A percentile compares a stretch with the other conserved stretches of the same genome.
phyloP scores from a whole-genome alignment of 306 rosid genomes.

The Malus domestica region ASM211411v1 NC_041793.1:27765501-27766000 shows the following conservation, averaged over 20 bases:
- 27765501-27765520: slow-evolving; percentile 73
- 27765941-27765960: too few species aligned
- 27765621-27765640: background rate
- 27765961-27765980: too few species aligned
- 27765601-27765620: background rate
- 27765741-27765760: background rate
- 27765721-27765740: background rate
- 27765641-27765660: background rate
- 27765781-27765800: too few species aligned
- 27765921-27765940: too few species aligned
- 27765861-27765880: too few species aligned
- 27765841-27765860: too few species aligned
- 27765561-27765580: background rate
- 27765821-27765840: too few species aligned
- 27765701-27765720: background rate
- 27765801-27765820: too few species aligned
- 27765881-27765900: too few species aligned
- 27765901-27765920: too few species aligned
- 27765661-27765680: background rate
- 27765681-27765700: background rate
- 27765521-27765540: slow-evolving; percentile 65
- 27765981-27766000: too few species aligned
- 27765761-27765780: background rate
- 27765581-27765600: background rate
- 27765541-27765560: background rate